A percentile compares a stretch with the other conserved stretches of the same genome.
Conservation (phyloP, 345 rosid genomes). For the Brassica rapa region DNA sequence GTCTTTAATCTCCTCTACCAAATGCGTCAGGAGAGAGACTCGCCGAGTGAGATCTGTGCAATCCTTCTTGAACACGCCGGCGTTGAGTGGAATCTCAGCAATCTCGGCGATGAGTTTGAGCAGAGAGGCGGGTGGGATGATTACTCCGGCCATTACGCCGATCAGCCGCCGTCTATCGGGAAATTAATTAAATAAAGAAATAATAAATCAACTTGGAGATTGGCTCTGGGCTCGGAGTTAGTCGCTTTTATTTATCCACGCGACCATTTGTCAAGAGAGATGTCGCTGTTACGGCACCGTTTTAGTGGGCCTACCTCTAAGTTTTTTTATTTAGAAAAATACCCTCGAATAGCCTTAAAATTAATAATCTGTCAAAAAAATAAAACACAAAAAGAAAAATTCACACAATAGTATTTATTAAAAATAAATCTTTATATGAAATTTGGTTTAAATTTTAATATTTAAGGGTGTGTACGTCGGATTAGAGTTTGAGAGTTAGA, state of each 20-base stretch:
- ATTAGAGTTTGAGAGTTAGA: neutral
- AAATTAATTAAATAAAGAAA: neutral
- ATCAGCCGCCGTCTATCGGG: slow-evolving; percentile 22
- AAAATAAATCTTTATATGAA: neutral
- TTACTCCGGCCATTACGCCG: slow-evolving; percentile 33
- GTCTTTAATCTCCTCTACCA: slow-evolving; percentile 79
- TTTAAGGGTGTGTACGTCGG: neutral
- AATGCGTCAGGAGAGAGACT: slow-evolving; percentile 68
- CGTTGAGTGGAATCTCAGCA: slow-evolving; percentile 26
- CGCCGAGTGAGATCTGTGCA: slow-evolving; percentile 84
- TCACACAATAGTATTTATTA: neutral
- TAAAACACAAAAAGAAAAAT: neutral
- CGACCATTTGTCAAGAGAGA: slow-evolving; percentile 17
- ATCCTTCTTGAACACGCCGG: slow-evolving; percentile 60
- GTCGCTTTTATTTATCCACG: slow-evolving; percentile 34
- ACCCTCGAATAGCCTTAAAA: neutral
- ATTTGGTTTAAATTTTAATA: neutral
- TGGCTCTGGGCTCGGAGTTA: slow-evolving; percentile 28
- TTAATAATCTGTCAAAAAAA: neutral
- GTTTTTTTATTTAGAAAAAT: neutral
- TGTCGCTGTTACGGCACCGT: slow-evolving; percentile 40
- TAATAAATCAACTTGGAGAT: slow-evolving; percentile 15
- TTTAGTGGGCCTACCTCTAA: slow-evolving; percentile 17
- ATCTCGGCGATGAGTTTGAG: slow-evolving; percentile 42
- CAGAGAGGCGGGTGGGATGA: slow-evolving; percentile 18